A percentile compares a stretch with the other conserved stretches of the same genome.
Conservation (phyloP, 352 stramenopile species). For the Globisporangium ultimum region DNA sequence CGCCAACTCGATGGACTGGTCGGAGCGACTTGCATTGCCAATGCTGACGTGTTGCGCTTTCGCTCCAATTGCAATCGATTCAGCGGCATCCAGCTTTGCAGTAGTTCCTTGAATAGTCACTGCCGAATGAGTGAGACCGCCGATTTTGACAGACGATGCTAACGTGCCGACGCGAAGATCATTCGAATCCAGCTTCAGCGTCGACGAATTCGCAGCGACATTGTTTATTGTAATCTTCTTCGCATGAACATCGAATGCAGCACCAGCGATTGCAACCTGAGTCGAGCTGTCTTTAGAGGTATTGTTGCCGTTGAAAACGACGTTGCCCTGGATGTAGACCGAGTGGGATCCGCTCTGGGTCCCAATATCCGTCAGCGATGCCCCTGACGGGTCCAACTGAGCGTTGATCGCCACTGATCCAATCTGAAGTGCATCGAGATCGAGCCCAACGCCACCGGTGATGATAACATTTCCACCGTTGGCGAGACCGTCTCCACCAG, state of each 20-base stretch:
- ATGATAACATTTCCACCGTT: slow-evolving; percentile 50
- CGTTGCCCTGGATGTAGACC: slow-evolving; percentile 51
- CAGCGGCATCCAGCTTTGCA: slow-evolving; percentile 22
- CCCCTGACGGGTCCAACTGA: slow-evolving; percentile 28
- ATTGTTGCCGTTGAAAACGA: slow-evolving; percentile 50
- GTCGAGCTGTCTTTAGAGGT: slow-evolving; percentile 33
- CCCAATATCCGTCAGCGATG: slow-evolving; percentile 62
- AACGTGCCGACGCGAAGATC: slow-evolving; percentile 30
- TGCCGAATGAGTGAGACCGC: slow-evolving; percentile 16
- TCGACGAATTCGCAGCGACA: slow-evolving; percentile 26
- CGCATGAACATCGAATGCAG: slow-evolving; percentile 31
- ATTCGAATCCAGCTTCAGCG: slow-evolving; percentile 39
- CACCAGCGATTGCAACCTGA: slow-evolving; percentile 39
- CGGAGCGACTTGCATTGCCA: slow-evolving; percentile 17
- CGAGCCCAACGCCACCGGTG: slow-evolving; percentile 30
- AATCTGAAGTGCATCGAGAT: slow-evolving; percentile 19
- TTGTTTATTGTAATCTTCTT: slow-evolving; percentile 53
- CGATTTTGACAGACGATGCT: slow-evolving; percentile 28
- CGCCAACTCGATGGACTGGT: slow-evolving; percentile 27
- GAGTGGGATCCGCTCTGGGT: slow-evolving; percentile 41
- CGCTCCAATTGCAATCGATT: slow-evolving; percentile 22
- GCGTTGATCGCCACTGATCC: slow-evolving; percentile 60
- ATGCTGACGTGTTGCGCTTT: slow-evolving; percentile 23
- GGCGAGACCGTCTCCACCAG: slow-evolving; percentile 42
- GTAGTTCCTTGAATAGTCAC: slow-evolving; percentile 24